Evolutionary conservation across 306 rosid species (phyloP).

Genomic region (Malus asiatica): DNA sequence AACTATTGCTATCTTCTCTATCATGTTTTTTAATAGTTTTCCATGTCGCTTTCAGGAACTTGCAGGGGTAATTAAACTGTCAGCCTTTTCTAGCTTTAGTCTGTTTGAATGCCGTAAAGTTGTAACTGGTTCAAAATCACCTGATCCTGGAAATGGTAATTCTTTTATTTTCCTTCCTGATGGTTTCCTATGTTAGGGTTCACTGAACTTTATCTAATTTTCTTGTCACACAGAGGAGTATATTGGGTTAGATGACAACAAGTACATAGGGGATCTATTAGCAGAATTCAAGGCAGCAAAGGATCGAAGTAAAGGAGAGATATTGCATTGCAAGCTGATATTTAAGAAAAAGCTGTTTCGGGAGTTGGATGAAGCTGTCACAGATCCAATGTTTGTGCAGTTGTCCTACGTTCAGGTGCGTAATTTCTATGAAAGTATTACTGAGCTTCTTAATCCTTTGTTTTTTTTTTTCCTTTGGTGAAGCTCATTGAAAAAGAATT

Average conservation of each 20-base stretch:
- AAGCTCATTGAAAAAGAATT: not conserved
- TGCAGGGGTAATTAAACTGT: slow-evolving; percentile 73
- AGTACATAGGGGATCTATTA: slow-evolving; percentile 77
- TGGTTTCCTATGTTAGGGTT: slow-evolving; percentile 10
- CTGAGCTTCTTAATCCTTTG: not conserved
- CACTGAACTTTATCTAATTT: slow-evolving; percentile 23
- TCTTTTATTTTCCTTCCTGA: slow-evolving; percentile 8
- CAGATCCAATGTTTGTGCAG: slow-evolving; percentile 90
- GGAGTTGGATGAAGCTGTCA: slow-evolving; percentile 89
- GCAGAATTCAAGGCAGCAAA: slow-evolving; percentile 81
- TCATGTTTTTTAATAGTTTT: slow-evolving; percentile 4
- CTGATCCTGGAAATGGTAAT: slow-evolving; percentile 73
- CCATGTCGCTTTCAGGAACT: slow-evolving; percentile 61
- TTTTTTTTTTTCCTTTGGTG: not conserved
- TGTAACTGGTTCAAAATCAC: slow-evolving; percentile 64
- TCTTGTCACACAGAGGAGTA: slow-evolving; percentile 64
- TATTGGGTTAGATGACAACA: slow-evolving; percentile 84
- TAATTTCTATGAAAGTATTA: not conserved
- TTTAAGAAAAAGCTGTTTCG: slow-evolving; percentile 84
- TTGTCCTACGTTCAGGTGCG: slow-evolving; percentile 86
- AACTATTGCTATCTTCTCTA: not conserved
- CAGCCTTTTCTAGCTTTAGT: slow-evolving; percentile 74
- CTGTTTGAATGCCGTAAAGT: slow-evolving; percentile 81
- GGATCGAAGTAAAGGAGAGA: slow-evolving; percentile 91
- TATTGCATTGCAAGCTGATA: slow-evolving; percentile 74